Conservation (phyloP, 2,329 filamentous ascomycete genomes). For the Colletotrichum spinosum region DNA sequence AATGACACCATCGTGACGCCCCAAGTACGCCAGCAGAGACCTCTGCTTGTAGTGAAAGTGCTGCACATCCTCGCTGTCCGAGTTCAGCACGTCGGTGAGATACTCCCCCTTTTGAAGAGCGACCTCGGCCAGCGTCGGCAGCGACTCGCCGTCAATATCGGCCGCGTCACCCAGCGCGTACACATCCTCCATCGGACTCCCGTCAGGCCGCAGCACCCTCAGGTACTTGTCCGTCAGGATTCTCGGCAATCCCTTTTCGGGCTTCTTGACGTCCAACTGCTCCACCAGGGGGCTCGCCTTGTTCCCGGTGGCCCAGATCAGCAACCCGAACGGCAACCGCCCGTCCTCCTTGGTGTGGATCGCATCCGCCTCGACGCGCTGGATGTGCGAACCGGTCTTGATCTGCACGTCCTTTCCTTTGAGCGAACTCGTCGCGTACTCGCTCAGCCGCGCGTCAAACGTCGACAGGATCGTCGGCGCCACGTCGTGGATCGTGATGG, state of each 20-base stretch:
- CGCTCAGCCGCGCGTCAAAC: conserved; percentile 98
- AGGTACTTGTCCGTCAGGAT: conserved; percentile 31
- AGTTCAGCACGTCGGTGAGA: conserved; percentile 12
- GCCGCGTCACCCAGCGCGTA: conserved; percentile 27
- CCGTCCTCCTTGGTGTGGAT: conserved; percentile 94
- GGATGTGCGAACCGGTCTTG: conserved; percentile 22
- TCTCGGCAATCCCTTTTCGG: conserved; percentile 5
- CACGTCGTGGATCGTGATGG: conserved; percentile 96
- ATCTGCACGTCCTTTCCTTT: conserved; percentile 20
- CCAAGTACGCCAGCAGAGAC: conserved; percentile 22
- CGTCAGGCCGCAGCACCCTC: conserved; percentile 17
- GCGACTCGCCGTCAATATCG: conserved; percentile 21
- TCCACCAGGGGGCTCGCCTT: conserved; percentile 27
- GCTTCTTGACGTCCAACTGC: conserved; percentile 18
- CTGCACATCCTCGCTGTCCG: not conserved
- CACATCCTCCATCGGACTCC: conserved; percentile 18
- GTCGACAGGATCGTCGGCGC: conserved; percentile 95
- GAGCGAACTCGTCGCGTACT: conserved; percentile 73
- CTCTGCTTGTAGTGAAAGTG: conserved; percentile 26
- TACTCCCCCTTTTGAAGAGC: conserved; percentile 33
- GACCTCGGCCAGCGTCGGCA: conserved; percentile 29
- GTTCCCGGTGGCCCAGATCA: conserved; percentile 98
- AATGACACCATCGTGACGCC: conserved; percentile 28
- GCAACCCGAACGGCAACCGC: conserved; percentile 90
- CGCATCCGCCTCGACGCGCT: conserved; percentile 72